Evolutionary conservation across 352 stramenopile genomes (phyloP).

Genomic region (Globisporangium nunn): DNA sequence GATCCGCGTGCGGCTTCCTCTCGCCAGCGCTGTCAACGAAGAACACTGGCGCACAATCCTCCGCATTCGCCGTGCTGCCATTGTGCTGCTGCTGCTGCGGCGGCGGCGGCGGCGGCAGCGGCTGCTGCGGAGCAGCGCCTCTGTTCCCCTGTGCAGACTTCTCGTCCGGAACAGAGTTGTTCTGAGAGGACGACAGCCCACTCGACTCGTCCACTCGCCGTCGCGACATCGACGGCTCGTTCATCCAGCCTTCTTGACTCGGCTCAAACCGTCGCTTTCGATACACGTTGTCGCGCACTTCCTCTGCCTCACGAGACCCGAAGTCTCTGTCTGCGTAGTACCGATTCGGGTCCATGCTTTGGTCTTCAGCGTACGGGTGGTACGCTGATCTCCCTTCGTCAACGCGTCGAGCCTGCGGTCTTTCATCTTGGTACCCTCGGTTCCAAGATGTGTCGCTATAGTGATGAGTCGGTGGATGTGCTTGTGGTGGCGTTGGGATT

Average conservation of each 20-base stretch:
- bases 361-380: constrained; percentile 1
- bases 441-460: background rate
- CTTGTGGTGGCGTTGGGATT: background rate
- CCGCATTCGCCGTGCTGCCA: background rate
- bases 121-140: background rate
- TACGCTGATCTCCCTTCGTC: background rate
- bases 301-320: background rate
- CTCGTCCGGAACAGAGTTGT: background rate
- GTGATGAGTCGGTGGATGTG: background rate
- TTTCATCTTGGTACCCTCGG: background rate
- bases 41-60: background rate
- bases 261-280: constrained; percentile 13
- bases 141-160: background rate
- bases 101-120: too few species aligned
- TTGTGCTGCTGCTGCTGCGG: background rate
- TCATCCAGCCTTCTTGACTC: constrained; percentile 2
- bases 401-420: background rate
- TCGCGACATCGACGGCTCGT: constrained; percentile 3
- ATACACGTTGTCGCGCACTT: constrained; percentile 5
- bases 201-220: background rate
- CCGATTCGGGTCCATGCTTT: constrained; percentile 1
- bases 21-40: constrained; percentile 43
- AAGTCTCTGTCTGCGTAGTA: background rate
- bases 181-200: background rate
- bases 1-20: constrained; percentile 11